These are phyloP conservation scores for Takakia lepidozioides DNA, from an alignment of 225 moss, liverwort and hornwort genomes.

Conservation along the genomic window DNA sequence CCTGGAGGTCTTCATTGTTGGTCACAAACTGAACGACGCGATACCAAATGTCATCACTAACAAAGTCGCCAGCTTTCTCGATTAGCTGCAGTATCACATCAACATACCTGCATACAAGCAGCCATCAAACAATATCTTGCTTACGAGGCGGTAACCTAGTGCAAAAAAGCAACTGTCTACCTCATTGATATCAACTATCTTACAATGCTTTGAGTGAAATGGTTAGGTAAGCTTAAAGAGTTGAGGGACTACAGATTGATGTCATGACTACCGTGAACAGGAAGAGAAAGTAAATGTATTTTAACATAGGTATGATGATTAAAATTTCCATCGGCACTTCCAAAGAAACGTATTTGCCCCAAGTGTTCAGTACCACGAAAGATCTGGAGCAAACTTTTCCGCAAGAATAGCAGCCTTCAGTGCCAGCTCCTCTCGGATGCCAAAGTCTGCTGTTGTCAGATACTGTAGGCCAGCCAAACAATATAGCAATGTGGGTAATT, in stretches of 20 bases:
- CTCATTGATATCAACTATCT: no score
- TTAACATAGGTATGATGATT: neutral
- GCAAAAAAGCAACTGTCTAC: no score
- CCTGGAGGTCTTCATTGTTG: constrained; percentile 97
- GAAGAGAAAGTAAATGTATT: neutral
- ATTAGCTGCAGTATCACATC: constrained; percentile 95
- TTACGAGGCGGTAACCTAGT: no score
- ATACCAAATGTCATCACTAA: constrained; percentile 98
- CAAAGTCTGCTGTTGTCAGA: constrained; percentile 89
- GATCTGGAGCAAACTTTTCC: constrained; percentile 94
- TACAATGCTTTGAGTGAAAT: no score
- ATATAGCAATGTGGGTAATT: neutral
- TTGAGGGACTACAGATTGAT: no score
- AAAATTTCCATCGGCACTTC: no score
- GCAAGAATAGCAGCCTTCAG: constrained; percentile 95
- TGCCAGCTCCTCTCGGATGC: constrained; percentile 94
- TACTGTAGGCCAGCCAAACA: constrained; percentile 37
- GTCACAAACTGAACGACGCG: constrained; percentile 97
- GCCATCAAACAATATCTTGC: neutral
- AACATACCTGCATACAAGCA: constrained; percentile 62
- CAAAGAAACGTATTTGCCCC: no score
- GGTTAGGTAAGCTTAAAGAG: no score
- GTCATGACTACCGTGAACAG: neutral
- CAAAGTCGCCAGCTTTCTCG: constrained; percentile 98
- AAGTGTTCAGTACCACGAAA: constrained; percentile 96